Evolutionary conservation across 2,329 filamentous ascomycete species (phyloP), one percentile per base, ranked within the genome.

Genomic region (Claviceps humidiphila): DNA sequence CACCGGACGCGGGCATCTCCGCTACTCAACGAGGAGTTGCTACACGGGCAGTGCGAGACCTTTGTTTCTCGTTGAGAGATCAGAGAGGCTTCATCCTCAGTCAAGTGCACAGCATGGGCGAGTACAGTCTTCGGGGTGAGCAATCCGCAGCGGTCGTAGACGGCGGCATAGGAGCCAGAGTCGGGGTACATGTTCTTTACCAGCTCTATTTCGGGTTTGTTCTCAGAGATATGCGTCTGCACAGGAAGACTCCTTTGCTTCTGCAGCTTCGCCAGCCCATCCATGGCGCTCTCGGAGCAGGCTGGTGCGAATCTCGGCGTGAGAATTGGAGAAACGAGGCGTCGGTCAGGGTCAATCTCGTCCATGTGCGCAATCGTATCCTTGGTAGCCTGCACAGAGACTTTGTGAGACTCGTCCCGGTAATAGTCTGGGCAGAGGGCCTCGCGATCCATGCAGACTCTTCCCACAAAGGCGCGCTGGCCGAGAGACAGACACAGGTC

Each of bases 221-320:
- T 96, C 66, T 97, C 91, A 0, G 84, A 86, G 51, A 97, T 81
- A 68, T 97, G 91, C 6, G 91, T 96, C 71, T 97, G 91, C 40
- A 90, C 75, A 0, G 85, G 84, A 3, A 91, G 71, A 26, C 73
- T 68, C 3, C 77, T 81, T 50, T 82, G 74, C 6, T 68, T 66
- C 5, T 85, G 84, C 5, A 96, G 68, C 1, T 69, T 63, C 0
- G 84, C 87, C 4, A 96, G 76, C 0, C 68, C 72, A 0, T 63
- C 59, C 64, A 97, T 77, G n/a, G 79, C 73, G 55, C 75, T 76
- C 40, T 58, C 56, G 4, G 75, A 81, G 68, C 77, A 89, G 58
- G 72, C 74, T 2, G 76, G 84, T 53, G 80, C 86, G 70, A 81
- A 90, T 53, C 76, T 73, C 17, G 77, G 84, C 0, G 91, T 97